These are phyloP conservation scores for Rhododendron vialii DNA, from an alignment of 148 eudicot genomes.

Conservation along the genomic window DNA sequence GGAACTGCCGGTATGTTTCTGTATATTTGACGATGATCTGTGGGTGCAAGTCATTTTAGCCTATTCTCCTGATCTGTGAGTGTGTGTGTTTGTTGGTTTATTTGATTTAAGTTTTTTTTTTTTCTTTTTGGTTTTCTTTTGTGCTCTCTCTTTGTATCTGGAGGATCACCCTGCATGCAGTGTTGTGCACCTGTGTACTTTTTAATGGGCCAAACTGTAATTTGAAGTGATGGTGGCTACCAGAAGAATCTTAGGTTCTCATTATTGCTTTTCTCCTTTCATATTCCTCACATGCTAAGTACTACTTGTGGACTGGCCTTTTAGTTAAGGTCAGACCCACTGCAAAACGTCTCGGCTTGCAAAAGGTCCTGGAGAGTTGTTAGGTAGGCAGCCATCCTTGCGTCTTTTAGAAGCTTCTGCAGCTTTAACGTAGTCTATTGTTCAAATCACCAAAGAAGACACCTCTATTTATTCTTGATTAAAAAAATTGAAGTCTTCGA, in stretches of 20 bases:
- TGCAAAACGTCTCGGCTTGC: not conserved
- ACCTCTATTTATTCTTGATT: not conserved
- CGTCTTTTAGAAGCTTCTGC: not conserved
- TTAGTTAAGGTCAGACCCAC: not conserved
- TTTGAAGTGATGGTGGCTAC: not conserved
- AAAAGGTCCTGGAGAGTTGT: not conserved
- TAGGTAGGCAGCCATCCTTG: not conserved
- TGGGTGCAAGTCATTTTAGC: not conserved
- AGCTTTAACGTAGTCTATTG: not conserved
- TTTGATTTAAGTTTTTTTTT: not conserved
- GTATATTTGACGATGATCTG: not conserved
- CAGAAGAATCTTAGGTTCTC: not conserved
- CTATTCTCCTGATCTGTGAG: not conserved
- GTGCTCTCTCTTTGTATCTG: not conserved
- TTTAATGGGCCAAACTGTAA: not conserved
- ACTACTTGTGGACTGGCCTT: not conserved
- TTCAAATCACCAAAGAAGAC: not conserved
- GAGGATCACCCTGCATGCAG: not conserved
- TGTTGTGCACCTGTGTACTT: not conserved
- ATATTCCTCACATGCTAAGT: not conserved
- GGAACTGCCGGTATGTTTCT: constrained; percentile 71
- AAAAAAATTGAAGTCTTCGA: not conserved
- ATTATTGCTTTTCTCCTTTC: not conserved
- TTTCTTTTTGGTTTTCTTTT: not conserved
- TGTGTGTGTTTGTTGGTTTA: not conserved